Evolutionary conservation across 345 rosid genomes (phyloP).

Genomic region (Eucalyptus cloeziana): DNA sequence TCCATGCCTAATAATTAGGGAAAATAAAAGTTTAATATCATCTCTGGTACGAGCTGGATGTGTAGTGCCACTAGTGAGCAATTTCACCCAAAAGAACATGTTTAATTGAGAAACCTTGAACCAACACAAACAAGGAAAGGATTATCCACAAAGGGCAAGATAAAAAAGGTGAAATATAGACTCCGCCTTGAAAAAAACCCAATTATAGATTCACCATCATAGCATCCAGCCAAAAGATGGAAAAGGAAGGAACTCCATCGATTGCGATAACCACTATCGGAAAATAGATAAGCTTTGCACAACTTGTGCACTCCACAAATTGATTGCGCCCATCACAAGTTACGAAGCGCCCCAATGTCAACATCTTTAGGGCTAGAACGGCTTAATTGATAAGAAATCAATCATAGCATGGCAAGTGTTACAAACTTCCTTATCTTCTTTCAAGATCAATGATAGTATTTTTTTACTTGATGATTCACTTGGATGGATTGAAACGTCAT

Average conservation of each 20-base stretch:
- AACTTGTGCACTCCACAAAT: background rate
- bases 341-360: background rate
- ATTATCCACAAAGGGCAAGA: background rate
- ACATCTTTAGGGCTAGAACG: background rate
- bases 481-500: fast-evolving
- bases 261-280: background rate
- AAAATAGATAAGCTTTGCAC: background rate
- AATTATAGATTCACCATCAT: background rate
- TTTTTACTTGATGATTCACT: fast-evolving
- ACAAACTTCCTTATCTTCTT: background rate
- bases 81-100: background rate
- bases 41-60: background rate
- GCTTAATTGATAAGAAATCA: background rate
- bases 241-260: background rate
- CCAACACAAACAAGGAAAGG: background rate
- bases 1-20: background rate
- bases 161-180: background rate
- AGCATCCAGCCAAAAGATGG: background rate
- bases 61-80: background rate
- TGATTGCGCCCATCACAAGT: background rate
- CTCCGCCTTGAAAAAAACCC: background rate
- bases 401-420: background rate
- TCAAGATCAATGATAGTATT: background rate
- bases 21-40: background rate
- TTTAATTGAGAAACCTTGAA: background rate